These are phyloP conservation scores for Malassezia yamatoensis DNA, from an alignment of 1,284 basidiomycete species.

Conservation along the genomic window DNA sequence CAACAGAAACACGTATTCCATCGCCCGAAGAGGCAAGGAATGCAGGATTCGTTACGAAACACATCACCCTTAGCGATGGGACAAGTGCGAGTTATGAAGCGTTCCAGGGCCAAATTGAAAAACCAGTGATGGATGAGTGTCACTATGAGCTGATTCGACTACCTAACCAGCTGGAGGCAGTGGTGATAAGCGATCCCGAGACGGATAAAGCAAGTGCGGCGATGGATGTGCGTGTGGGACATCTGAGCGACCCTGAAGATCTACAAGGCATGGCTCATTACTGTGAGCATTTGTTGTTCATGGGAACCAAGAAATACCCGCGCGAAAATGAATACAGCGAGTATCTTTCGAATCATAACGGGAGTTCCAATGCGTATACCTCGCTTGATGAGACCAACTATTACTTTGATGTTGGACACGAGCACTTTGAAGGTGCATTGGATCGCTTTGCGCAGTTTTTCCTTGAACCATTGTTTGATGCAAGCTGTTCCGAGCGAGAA, in stretches of 20 bases:
- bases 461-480: slow-evolving; percentile 77
- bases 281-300: slow-evolving; percentile 90
- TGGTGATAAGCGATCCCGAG: slow-evolving; percentile 72
- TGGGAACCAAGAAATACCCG: slow-evolving; percentile 56
- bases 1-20: not conserved
- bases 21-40: not conserved
- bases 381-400: slow-evolving; percentile 88
- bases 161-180: slow-evolving; percentile 75
- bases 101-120: slow-evolving; percentile 20
- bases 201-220: slow-evolving; percentile 92
- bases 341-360: slow-evolving; percentile 83
- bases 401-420: slow-evolving; percentile 77
- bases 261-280: slow-evolving; percentile 69
- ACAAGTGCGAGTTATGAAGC: not conserved
- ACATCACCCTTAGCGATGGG: slow-evolving; percentile 2
- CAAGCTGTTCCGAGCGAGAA: slow-evolving; percentile 83
- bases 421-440: slow-evolving; percentile 72
- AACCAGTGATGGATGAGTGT: slow-evolving; percentile 25
- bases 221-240: slow-evolving; percentile 88
- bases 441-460: slow-evolving; percentile 91
- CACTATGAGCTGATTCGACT: slow-evolving; percentile 61
- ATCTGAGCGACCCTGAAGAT: slow-evolving; percentile 69
- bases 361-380: slow-evolving; percentile 86
- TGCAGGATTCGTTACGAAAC: not conserved
- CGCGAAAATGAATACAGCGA: slow-evolving; percentile 50